Percentiles rank a stretch among this genome's conserved stretches.
phyloP scores from a whole-genome alignment of 257 asterid species.

The Agastache rugosa region DNA sequence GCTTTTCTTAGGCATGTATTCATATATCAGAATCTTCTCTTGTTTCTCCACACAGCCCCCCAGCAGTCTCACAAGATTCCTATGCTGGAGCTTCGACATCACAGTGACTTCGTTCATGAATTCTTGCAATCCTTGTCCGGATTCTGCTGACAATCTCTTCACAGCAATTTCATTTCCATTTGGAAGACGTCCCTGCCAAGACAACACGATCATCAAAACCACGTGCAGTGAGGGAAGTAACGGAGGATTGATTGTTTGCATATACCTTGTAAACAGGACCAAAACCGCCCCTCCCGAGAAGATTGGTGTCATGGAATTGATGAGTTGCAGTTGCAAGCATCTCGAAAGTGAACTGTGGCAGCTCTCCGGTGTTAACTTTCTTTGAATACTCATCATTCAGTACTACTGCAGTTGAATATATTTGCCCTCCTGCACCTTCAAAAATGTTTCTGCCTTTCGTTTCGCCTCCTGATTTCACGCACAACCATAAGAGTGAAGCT shows the following conservation, averaged over 20 bases:
- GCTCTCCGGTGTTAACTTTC: constrained; percentile 45
- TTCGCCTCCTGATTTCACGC: constrained; percentile 23
- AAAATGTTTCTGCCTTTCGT: not conserved
- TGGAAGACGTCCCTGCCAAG: constrained; percentile 41
- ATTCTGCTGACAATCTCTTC: constrained; percentile 52
- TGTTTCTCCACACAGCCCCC: constrained; percentile 3
- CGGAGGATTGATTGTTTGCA: too few relatives aligned
- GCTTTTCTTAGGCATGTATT: constrained; percentile 6
- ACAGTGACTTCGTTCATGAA: constrained; percentile 55
- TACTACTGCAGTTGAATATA: constrained; percentile 29
- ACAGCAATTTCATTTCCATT: constrained; percentile 38
- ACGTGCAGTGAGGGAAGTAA: too few relatives aligned
- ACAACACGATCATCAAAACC: not conserved
- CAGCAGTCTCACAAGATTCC: not conserved
- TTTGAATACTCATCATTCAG: constrained; percentile 34
- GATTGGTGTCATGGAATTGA: constrained; percentile 39
- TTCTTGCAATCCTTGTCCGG: constrained; percentile 54
- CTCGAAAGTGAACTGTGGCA: constrained; percentile 50
- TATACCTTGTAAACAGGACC: constrained; percentile 70
- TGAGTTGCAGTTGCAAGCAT: constrained; percentile 54
- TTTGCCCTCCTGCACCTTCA: not conserved
- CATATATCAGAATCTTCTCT: constrained; percentile 1
- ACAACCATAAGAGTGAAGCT: too few relatives aligned
- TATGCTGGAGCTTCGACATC: constrained; percentile 47
- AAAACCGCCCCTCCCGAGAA: constrained; percentile 67